A percentile compares a stretch with the other conserved stretches of the same genome.
phyloP scores from a whole-genome alignment of 2,329 filamentous ascomycete species.

The Penicillium brevicompactum region DNA sequence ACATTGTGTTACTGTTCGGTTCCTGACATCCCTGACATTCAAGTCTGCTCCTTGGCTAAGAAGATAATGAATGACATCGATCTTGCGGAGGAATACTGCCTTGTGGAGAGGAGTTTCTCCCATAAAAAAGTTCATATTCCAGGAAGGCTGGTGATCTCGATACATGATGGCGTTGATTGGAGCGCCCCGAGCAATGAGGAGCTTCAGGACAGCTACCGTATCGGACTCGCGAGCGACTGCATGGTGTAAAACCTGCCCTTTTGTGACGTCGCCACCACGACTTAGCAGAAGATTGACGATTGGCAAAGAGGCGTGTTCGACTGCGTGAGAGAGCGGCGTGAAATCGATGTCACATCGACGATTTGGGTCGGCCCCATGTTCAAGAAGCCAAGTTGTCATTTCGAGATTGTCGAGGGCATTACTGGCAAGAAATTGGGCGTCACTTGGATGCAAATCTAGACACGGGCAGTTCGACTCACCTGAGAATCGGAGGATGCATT shows the following conservation, averaged over 20 bases:
- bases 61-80: neutral
- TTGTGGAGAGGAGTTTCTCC: neutral
- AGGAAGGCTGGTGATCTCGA: slow-evolving; percentile 22
- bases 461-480: slow-evolving; percentile 15
- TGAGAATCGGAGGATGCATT: slow-evolving; percentile 21
- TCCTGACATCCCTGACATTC: neutral
- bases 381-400: slow-evolving; percentile 28
- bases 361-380: slow-evolving; percentile 31
- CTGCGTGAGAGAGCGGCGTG: slow-evolving; percentile 27
- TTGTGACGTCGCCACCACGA: slow-evolving; percentile 18
- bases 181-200: slow-evolving; percentile 22
- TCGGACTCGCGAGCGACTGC: slow-evolving; percentile 18
- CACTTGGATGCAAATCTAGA: neutral
- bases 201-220: slow-evolving; percentile 16
- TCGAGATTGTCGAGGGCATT: slow-evolving; percentile 23
- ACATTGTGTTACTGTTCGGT: neutral
- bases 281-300: slow-evolving; percentile 23
- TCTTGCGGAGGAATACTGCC: neutral
- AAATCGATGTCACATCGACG: slow-evolving; percentile 23
- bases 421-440: slow-evolving; percentile 5
- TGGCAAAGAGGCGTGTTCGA: slow-evolving; percentile 19
- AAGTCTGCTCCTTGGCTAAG: neutral
- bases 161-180: slow-evolving; percentile 22
- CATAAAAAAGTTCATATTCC: neutral
- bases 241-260: slow-evolving; percentile 27